Conservation (phyloP, 305 asterid genomes). For the Striga hermonthica region DNA sequence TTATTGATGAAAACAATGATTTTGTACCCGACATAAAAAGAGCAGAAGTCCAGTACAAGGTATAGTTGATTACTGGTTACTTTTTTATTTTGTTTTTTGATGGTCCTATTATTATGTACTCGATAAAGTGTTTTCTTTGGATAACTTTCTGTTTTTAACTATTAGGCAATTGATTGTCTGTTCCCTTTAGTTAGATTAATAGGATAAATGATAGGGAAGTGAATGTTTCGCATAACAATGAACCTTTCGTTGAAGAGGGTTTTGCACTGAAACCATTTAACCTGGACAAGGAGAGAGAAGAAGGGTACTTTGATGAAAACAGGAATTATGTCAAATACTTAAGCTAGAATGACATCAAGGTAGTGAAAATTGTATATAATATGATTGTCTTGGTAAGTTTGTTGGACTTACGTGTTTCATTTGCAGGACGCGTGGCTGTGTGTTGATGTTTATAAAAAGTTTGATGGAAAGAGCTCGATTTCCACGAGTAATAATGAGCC, state of each 20-base stretch:
- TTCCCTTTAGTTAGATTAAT: constrained; percentile 11
- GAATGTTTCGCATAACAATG: constrained; percentile 61
- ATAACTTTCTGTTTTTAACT: not conserved
- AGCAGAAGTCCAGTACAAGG: constrained; percentile 79
- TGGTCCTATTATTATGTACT: not conserved
- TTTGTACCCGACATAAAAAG: constrained; percentile 48
- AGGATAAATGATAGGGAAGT: constrained; percentile 21
- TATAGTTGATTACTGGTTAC: constrained; percentile 22
- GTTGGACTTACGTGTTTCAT: constrained; percentile 26
- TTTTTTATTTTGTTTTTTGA: not conserved
- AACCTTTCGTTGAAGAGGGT: constrained; percentile 75
- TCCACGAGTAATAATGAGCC: constrained; percentile 42
- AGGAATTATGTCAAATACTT: constrained; percentile 85
- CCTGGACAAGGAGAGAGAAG: constrained; percentile 86
- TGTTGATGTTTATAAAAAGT: constrained; percentile 47
- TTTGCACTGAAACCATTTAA: constrained; percentile 76
- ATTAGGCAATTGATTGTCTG: not conserved
- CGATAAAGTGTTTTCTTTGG: not conserved
- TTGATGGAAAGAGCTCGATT: constrained; percentile 36
- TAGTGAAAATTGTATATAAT: constrained; percentile 27
- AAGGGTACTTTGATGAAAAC: constrained; percentile 83
- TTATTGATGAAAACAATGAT: constrained; percentile 49
- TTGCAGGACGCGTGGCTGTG: constrained; percentile 99
- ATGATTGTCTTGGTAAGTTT: constrained; percentile 28
- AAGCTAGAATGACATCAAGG: constrained; percentile 68